Evolutionary conservation across 345 rosid genomes (phyloP).

Genomic region (Diplotaxis tenuifolia): DNA sequence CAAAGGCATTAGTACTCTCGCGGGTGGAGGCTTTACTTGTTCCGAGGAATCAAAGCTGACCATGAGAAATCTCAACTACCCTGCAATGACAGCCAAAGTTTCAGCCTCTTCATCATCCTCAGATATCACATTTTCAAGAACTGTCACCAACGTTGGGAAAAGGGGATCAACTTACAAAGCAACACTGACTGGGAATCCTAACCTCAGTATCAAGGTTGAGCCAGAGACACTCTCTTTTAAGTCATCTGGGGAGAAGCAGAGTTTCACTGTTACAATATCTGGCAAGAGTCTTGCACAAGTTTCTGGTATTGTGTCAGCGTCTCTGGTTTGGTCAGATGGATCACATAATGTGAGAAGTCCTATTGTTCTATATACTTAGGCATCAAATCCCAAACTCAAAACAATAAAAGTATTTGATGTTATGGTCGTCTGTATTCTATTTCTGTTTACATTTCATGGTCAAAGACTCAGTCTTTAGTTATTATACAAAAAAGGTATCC

Average conservation of each 20-base stretch:
- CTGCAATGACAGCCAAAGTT: constrained; percentile 39
- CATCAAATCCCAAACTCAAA: background rate
- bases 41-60: constrained; percentile 1
- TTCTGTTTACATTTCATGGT: constrained; percentile 12
- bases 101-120: background rate
- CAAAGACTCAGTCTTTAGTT: background rate
- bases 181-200: constrained; percentile 3
- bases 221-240: constrained; percentile 31
- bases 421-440: background rate
- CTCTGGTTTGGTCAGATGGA: constrained; percentile 38
- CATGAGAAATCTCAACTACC: constrained; percentile 41
- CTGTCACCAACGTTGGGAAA: constrained; percentile 41
- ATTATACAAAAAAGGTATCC: constrained; percentile 1
- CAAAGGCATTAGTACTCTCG: constrained; percentile 2
- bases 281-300: constrained; percentile 23
- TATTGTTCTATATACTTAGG: constrained; percentile 20
- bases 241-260: constrained; percentile 19
- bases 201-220: constrained; percentile 23
- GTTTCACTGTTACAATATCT: constrained; percentile 24
- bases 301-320: constrained; percentile 11
- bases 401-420: background rate
- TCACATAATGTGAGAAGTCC: constrained; percentile 30
- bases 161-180: constrained; percentile 33
- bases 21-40: constrained; percentile 36
- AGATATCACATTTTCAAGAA: constrained; percentile 31